Conservation (phyloP, 441 rosid genomes). For the Omphalea diandra region DNA sequence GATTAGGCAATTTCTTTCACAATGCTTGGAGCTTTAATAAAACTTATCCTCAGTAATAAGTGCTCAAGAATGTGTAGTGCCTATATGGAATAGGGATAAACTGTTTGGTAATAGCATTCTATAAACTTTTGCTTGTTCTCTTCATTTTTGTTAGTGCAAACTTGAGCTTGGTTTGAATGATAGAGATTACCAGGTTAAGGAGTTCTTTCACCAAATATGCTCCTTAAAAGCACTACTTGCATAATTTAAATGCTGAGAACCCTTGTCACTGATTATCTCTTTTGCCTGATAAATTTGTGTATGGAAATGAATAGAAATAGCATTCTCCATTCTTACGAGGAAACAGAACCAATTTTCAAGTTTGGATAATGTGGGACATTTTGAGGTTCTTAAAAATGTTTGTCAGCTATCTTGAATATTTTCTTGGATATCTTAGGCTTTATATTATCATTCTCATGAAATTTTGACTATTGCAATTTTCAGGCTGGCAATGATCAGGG, state of each 20-base stretch:
- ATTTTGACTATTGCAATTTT: slow-evolving; percentile 17
- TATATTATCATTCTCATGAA: slow-evolving; percentile 3
- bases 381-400: background rate
- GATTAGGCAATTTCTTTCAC: background rate
- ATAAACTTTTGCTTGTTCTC: background rate
- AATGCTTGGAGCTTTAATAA: background rate
- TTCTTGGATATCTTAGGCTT: slow-evolving; percentile 12
- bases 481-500: slow-evolving; percentile 44
- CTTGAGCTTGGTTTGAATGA: background rate
- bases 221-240: background rate
- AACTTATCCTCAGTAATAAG: background rate
- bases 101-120: background rate
- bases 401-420: background rate
- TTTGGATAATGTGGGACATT: background rate
- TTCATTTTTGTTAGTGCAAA: background rate
- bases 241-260: background rate
- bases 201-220: background rate
- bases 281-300: background rate
- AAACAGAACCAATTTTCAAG: slow-evolving; percentile 7
- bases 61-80: background rate
- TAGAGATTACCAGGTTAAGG: background rate
- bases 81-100: background rate
- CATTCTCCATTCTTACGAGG: background rate
- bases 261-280: background rate
- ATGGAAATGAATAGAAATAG: background rate